Base-by-base conservation (phyloP, 257 asterid species). In the Catharanthus roseus region DNA sequence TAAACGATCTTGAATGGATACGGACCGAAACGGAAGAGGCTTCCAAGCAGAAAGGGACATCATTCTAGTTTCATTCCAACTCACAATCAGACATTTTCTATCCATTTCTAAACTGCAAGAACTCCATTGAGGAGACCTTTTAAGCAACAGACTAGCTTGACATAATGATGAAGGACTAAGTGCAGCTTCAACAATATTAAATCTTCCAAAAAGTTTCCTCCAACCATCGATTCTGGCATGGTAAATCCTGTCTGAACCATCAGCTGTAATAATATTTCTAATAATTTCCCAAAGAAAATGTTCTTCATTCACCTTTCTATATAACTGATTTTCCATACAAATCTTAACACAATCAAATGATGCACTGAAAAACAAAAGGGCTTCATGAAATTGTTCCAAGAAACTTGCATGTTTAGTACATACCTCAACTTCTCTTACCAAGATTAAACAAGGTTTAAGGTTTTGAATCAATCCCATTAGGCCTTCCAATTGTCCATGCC, bases 341-440 rank as follows among this genome's bases (percentile, higher is more conserved):
- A 76, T 82, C 0, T 80, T 78, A 18, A 85, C 31, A 6, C 69
- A 49, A 54, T 86, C 90, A 34, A 84, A 84, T 33, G 62, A 54
- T 13, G 87, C 80, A 1, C 87, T 82, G 5, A 75, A 77, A 68
- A 79, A 73, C 3, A 75, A 29, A 16, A 88, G 79, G 15, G 86
- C 71, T 5, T 83, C 86, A 29, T 80, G 78, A 33, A 86, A 89
- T 6, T 88, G 81, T n/a, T 83, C 85, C 45, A 80, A 76, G 13
- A 85, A 88, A 21, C 53, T n/a, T 0, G 83, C 83, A 4, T 81
- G 70, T 18, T 82, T 88, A 45, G 72, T 71, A 55, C 78, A 77
- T 19, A 77, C 86, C 72, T 86, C 92, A 2, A 69, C 75, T 73
- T 88, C 96, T 12, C 70, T 62, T 1, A 86, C 66, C 16, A 82